These are phyloP conservation scores for Dipodascus albidus DNA, from an alignment of 805 yeast genomes.

Conservation along the genomic window DNA sequence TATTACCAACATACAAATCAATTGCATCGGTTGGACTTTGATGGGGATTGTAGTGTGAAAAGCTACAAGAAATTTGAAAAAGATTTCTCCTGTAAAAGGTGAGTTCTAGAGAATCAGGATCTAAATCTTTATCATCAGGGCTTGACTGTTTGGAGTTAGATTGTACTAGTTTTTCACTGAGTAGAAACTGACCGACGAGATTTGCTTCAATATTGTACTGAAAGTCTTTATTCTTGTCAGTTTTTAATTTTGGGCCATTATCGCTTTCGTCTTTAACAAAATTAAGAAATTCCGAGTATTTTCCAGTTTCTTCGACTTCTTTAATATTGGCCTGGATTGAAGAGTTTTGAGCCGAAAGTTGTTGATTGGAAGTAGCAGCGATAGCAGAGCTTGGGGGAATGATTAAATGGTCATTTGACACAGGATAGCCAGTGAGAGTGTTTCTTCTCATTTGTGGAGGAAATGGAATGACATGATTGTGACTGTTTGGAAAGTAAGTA, in stretches of 20 bases:
- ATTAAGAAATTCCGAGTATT: neutral
- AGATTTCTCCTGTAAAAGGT: conserved; percentile 20
- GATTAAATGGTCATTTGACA: neutral
- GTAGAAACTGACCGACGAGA: neutral
- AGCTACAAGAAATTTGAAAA: conserved; percentile 13
- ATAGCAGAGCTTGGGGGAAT: neutral
- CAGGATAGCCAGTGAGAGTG: neutral
- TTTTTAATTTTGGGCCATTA: neutral
- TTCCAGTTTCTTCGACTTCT: neutral
- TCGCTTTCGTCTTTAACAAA: neutral
- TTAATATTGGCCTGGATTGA: neutral
- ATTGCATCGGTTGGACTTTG: neutral
- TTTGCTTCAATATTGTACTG: conserved; percentile 1
- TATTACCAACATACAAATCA: neutral
- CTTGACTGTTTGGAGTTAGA: neutral
- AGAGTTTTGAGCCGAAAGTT: neutral
- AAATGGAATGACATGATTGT: neutral
- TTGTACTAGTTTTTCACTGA: neutral
- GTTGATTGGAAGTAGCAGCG: neutral
- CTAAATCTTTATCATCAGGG: neutral
- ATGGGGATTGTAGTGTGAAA: neutral
- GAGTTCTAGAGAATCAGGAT: conserved; percentile 10
- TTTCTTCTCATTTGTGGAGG: neutral
- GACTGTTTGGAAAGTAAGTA: neutral
- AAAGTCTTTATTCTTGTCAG: neutral